Percentiles rank a stretch among this genome's conserved stretches.
phyloP scores from a whole-genome alignment of 208 protist genomes.

The Trypanosoma avium region DNA sequence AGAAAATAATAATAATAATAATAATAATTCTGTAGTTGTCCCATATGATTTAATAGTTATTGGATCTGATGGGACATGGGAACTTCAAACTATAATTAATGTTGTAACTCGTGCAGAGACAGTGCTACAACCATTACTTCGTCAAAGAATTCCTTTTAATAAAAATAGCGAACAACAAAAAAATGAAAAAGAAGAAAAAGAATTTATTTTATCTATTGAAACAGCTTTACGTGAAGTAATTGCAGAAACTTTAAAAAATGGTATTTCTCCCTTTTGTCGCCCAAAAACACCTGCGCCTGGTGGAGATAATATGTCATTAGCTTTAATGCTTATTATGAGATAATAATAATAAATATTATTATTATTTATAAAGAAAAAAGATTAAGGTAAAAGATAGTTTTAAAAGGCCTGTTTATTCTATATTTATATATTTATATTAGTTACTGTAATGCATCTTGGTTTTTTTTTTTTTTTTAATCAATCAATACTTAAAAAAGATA shows the following conservation, averaged over 20 bases:
- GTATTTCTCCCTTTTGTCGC: neutral
- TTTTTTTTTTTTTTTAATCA: too few species aligned
- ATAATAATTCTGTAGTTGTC: neutral
- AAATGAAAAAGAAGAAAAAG: neutral
- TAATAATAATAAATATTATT: neutral
- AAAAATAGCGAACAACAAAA: neutral
- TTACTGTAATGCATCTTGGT: too few species aligned
- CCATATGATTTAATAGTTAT: slow-evolving; percentile 26
- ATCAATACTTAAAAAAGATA: too few species aligned
- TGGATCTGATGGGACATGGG: slow-evolving; percentile 32
- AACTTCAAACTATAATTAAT: slow-evolving; percentile 18
- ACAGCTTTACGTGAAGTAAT: neutral
- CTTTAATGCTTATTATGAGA: neutral
- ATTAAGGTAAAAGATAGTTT: neutral
- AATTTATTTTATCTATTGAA: neutral
- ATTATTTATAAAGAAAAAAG: too few species aligned
- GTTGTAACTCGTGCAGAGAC: slow-evolving; percentile 11
- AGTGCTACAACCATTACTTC: slow-evolving; percentile 10
- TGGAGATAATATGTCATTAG: slow-evolving; percentile 5
- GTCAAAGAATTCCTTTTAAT: neutral
- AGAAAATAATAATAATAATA: too few species aligned
- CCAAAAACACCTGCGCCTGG: neutral
- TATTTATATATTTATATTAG: too few species aligned
- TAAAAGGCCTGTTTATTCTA: too few species aligned
- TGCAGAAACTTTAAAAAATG: neutral